Evolutionary conservation across 345 rosid species (phyloP).

Genomic region (Citrus sinensis): DVS_A1.0 CM039163.1:48926501-48927000

Average conservation of each 20-base stretch:
- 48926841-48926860: not conserved
- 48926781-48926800: not conserved
- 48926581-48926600: not conserved
- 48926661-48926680: not conserved
- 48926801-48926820: not conserved
- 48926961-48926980: not conserved
- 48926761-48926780: not conserved
- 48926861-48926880: not conserved
- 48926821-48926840: not conserved
- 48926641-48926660: not conserved
- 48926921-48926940: not conserved
- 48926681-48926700: not conserved
- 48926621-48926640: not conserved
- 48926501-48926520: constrained; percentile 16
- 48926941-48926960: not conserved
- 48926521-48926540: constrained; percentile 11
- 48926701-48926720: not conserved
- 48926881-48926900: not conserved
- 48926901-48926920: not conserved
- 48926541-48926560: not conserved
- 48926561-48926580: constrained; percentile 22
- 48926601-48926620: constrained; percentile 1
- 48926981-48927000: not conserved
- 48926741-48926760: not conserved
- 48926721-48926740: not conserved